These are phyloP conservation scores for Salmacisia buchloeana DNA, from an alignment of 1,284 basidiomycete species.

Conservation along the genomic window DNA sequence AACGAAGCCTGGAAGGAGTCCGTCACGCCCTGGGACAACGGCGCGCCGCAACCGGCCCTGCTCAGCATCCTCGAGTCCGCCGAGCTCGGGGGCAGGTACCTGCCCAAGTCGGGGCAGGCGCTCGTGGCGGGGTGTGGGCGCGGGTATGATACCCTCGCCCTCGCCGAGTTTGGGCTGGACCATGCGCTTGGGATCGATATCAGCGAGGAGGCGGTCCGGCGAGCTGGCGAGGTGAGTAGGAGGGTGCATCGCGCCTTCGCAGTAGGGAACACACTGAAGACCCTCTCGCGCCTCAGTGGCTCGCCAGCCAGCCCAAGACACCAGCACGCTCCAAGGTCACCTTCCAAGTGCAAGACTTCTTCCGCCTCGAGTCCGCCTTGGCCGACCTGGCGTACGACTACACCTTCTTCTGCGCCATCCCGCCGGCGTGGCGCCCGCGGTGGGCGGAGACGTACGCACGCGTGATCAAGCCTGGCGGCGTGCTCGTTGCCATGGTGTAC, in stretches of 20 bases:
- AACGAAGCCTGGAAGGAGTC: constrained; percentile 30
- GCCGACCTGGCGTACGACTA: constrained; percentile 34
- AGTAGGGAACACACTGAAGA: background rate
- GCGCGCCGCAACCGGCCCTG: constrained; percentile 26
- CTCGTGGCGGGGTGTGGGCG: constrained; percentile 9
- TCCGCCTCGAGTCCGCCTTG: background rate
- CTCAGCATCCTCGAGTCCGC: constrained; percentile 16
- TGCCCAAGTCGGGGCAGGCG: constrained; percentile 1
- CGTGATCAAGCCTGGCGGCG: constrained; percentile 17
- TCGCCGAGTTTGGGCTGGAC: constrained; percentile 4
- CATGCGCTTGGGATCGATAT: constrained; percentile 10
- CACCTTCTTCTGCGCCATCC: constrained; percentile 38
- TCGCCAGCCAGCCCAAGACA: background rate
- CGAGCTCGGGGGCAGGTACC: background rate
- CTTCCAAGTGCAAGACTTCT: constrained; percentile 4
- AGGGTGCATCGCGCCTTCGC: background rate
- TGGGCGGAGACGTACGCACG: constrained; percentile 37
- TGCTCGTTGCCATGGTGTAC: constrained; percentile 30
- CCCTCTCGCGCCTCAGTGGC: background rate
- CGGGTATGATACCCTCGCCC: constrained; percentile 11
- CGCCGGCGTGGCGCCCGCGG: constrained; percentile 20
- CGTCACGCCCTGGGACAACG: constrained; percentile 32
- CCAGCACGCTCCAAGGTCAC: background rate
- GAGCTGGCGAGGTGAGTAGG: background rate
- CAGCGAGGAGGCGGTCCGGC: constrained; percentile 3